Evolutionary conservation across 371 early-diverging fungal genomes (phyloP).

Genomic region (Rhizopus delemar): DNA sequence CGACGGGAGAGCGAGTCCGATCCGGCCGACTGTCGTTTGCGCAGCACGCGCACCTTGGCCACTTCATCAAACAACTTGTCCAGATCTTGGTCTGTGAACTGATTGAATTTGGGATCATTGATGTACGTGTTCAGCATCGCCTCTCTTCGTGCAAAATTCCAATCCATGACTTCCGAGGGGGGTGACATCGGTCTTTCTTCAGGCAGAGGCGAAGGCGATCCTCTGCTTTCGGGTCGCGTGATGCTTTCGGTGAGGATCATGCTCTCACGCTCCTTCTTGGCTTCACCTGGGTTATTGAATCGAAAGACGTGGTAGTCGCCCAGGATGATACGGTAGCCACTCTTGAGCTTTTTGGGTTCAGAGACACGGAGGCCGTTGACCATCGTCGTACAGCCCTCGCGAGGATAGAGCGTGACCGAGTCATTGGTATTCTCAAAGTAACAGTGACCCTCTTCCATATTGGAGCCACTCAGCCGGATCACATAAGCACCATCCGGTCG

Average conservation of each 20-base stretch:
- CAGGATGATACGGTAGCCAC: conserved; percentile 81
- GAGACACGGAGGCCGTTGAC: conserved; percentile 77
- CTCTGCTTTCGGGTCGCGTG: conserved; percentile 7
- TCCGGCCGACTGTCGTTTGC: conserved; percentile 25
- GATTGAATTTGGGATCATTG: conserved; percentile 46
- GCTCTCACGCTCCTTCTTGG: conserved; percentile 67
- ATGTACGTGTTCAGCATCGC: conserved; percentile 52
- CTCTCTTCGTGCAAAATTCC: conserved; percentile 76
- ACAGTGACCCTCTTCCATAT: conserved; percentile 76
- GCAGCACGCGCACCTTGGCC: conserved; percentile 42
- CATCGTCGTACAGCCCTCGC: conserved; percentile 59
- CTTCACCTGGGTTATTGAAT: conserved; percentile 86
- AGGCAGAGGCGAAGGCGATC: conserved; percentile 57
- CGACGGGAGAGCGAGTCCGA: conserved; percentile 28
- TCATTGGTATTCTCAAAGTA: conserved; percentile 70
- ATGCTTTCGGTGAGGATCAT: conserved; percentile 13
- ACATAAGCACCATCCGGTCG: conserved; percentile 41
- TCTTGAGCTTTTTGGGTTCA: conserved; percentile 62
- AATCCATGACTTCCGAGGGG: conserved; percentile 65
- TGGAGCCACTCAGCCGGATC: conserved; percentile 73
- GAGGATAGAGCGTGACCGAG: conserved; percentile 70
- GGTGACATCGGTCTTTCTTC: conserved; percentile 38
- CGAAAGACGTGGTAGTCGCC: conserved; percentile 84
- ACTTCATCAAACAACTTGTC: conserved; percentile 58
- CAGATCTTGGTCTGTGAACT: conserved; percentile 54